Conservation (phyloP, 208 protist genomes). For the Crithidia sp. region DNA sequence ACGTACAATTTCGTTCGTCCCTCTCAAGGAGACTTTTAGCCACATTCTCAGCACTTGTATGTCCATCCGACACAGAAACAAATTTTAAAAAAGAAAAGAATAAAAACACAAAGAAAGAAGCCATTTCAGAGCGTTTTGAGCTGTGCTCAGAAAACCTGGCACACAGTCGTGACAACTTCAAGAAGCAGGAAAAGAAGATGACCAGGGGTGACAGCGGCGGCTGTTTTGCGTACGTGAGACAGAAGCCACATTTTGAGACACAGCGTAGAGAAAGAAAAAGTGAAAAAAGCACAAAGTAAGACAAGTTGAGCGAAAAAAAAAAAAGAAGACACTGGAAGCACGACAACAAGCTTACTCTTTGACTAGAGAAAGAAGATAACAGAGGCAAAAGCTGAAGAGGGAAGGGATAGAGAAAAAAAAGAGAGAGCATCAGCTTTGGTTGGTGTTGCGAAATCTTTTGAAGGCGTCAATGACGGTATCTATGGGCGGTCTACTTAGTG, state of each 20-base stretch:
- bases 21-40: too few relatives aligned
- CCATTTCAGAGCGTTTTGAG: neutral
- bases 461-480: neutral
- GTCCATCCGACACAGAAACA: too few relatives aligned
- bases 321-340: conserved; percentile 8
- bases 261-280: conserved; percentile 1
- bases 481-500: conserved; percentile 7
- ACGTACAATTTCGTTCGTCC: too few relatives aligned
- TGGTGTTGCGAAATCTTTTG: neutral
- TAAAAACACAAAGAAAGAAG: neutral
- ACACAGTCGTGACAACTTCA: neutral
- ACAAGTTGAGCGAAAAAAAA: neutral
- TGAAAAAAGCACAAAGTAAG: neutral
- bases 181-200: neutral
- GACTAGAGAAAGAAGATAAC: neutral
- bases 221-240: neutral
- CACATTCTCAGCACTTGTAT: too few relatives aligned
- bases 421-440: neutral
- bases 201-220: neutral
- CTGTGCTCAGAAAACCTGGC: neutral
- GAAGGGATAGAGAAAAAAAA: neutral
- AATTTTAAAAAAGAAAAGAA: too few relatives aligned
- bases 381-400: neutral
- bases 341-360: too few relatives aligned
- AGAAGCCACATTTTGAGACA: neutral